These are phyloP conservation scores for Podospora pseudoanserina DNA, from an alignment of 495 filamentous ascomycete species.

Conservation along the genomic window DNA sequence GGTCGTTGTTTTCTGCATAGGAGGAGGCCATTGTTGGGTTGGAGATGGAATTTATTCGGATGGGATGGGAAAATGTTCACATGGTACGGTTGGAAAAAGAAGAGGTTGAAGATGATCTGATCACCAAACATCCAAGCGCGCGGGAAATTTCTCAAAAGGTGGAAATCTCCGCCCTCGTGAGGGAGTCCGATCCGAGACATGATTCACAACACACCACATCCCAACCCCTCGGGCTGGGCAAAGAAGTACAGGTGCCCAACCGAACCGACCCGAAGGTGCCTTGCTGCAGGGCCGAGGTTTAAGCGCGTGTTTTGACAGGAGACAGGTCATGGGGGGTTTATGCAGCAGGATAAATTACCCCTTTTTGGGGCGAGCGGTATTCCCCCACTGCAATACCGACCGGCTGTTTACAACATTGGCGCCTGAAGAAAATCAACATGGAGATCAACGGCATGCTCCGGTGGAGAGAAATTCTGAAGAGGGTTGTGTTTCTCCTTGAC, in stretches of 20 bases:
- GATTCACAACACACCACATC: neutral
- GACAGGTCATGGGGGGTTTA: neutral
- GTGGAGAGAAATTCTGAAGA: neutral
- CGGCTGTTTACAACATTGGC: no score
- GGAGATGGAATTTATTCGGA: no score
- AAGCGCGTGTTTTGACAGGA: neutral
- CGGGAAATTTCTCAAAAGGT: neutral
- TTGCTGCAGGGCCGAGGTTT: neutral
- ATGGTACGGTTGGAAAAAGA: neutral
- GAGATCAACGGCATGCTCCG: neutral
- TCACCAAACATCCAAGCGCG: neutral
- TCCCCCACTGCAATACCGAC: neutral
- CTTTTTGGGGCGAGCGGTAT: neutral
- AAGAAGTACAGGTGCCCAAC: neutral
- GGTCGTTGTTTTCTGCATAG: neutral
- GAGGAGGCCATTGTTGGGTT: neutral
- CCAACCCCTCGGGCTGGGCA: neutral
- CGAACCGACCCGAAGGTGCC: neutral
- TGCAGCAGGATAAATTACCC: neutral
- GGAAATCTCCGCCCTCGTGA: neutral
- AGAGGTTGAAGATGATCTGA: neutral
- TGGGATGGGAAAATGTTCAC: neutral
- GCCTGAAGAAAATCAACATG: no score
- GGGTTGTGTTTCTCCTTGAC: neutral
- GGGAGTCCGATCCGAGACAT: neutral